Conservation (phyloP, 768 basidiomycete species). For the Tylopilus subfusipes region DNA sequence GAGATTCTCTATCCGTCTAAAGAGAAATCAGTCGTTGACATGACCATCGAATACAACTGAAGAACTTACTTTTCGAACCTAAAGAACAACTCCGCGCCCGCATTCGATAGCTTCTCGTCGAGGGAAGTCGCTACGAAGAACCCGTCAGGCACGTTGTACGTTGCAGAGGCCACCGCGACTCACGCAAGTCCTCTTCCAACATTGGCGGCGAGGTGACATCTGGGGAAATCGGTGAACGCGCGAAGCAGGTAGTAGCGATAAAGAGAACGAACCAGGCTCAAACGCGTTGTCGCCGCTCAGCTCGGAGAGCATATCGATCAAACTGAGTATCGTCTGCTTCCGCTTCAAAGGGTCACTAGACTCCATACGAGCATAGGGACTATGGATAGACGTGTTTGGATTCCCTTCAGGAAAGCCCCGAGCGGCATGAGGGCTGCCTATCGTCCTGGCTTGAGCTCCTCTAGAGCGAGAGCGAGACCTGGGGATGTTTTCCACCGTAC, state of each 20-base stretch:
- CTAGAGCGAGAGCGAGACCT: slow-evolving; percentile 26
- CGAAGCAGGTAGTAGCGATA: not conserved
- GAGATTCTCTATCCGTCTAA: slow-evolving; percentile 44
- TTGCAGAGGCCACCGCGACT: slow-evolving; percentile 2
- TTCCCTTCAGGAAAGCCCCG: slow-evolving; percentile 29
- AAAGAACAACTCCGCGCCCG: slow-evolving; percentile 48
- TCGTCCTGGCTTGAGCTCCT: slow-evolving; percentile 24
- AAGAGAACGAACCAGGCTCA: slow-evolving; percentile 30
- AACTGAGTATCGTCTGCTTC: slow-evolving; percentile 45
- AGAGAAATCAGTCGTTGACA: slow-evolving; percentile 4
- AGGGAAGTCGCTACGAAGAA: slow-evolving; percentile 36
- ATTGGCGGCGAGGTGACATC: slow-evolving; percentile 33
- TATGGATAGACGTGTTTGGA: slow-evolving; percentile 23
- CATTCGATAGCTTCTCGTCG: slow-evolving; percentile 48
- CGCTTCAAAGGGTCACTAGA: slow-evolving; percentile 31
- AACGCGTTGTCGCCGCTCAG: slow-evolving; percentile 39
- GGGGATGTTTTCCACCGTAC: slow-evolving; percentile 29
- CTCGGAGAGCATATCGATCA: slow-evolving; percentile 47
- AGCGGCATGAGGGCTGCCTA: slow-evolving; percentile 20
- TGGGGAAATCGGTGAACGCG: slow-evolving; percentile 7
- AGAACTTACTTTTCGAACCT: slow-evolving; percentile 43
- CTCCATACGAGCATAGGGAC: slow-evolving; percentile 30
- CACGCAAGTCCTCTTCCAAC: slow-evolving; percentile 45
- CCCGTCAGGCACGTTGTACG: slow-evolving; percentile 5
- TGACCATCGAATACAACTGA: not conserved